Conservation (phyloP, 148 eudicot species). For the Mesembryanthemum crystallinum region DNA sequence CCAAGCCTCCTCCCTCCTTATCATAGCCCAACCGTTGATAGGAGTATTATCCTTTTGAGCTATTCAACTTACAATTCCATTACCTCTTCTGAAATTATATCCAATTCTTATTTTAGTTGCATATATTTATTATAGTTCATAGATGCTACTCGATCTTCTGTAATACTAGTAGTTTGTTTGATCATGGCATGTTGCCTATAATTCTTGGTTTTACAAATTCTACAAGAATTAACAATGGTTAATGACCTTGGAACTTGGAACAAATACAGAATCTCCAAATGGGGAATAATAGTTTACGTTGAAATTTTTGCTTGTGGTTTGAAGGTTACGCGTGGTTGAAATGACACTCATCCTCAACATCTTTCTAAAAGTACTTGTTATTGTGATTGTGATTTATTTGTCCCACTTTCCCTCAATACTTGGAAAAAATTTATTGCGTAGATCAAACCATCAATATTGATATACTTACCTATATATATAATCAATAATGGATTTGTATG, state of each 20-base stretch:
- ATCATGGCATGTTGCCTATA: no score
- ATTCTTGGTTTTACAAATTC: background rate
- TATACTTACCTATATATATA: no score
- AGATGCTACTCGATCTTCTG: no score
- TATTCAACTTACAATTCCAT: no score
- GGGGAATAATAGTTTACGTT: background rate
- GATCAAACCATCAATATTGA: background rate
- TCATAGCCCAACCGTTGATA: no score
- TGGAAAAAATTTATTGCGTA: background rate
- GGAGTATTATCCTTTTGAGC: no score
- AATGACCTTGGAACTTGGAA: slow-evolving; percentile 20
- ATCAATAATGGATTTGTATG: no score
- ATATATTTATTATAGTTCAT: no score
- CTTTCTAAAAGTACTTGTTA: no score
- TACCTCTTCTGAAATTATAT: background rate
- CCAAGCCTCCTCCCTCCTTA: no score
- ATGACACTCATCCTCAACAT: slow-evolving; percentile 4
- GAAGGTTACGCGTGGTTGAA: background rate
- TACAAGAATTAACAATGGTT: slow-evolving; percentile 4
- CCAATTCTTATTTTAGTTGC: background rate
- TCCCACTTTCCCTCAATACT: background rate
- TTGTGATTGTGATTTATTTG: background rate
- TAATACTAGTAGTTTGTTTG: no score
- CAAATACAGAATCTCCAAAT: background rate
- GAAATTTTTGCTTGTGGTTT: slow-evolving; percentile 3